phyloP scores from a whole-genome alignment of 179 eudicot genomes.

The Nepenthes alata region DNA sequence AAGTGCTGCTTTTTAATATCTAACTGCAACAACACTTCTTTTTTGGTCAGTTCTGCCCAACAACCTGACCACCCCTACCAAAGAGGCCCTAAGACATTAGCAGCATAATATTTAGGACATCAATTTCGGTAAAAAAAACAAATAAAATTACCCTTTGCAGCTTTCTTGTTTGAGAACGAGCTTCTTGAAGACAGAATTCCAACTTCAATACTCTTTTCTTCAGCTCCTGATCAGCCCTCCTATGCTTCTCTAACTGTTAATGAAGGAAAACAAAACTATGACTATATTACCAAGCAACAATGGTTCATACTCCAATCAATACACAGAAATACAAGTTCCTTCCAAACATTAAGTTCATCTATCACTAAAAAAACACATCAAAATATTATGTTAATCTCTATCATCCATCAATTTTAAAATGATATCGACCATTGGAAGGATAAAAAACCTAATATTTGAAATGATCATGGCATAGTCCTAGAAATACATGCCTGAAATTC shows the following conservation, averaged over 20 bases:
- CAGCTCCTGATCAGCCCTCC: conserved; percentile 72
- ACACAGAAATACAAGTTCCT: neutral
- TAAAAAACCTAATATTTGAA: too few relatives aligned
- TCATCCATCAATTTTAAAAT: too few relatives aligned
- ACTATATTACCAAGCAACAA: neutral
- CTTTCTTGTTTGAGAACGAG: conserved; percentile 91
- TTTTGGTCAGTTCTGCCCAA: too few relatives aligned
- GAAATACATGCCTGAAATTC: conserved; percentile 59
- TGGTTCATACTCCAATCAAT: neutral
- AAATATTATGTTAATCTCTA: too few relatives aligned
- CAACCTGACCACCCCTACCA: too few relatives aligned
- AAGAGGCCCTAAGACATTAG: too few relatives aligned
- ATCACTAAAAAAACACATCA: too few relatives aligned
- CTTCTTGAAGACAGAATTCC: conserved; percentile 95
- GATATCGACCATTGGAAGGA: too few relatives aligned
- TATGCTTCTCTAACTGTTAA: conserved; percentile 68
- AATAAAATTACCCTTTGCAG: conserved; percentile 63
- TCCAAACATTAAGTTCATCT: too few relatives aligned
- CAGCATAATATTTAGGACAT: too few relatives aligned
- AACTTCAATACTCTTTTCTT: conserved; percentile 84
- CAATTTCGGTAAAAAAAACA: neutral
- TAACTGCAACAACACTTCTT: too few relatives aligned
- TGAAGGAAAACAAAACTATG: neutral
- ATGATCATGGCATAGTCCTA: neutral
- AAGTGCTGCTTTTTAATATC: too few relatives aligned